Evolutionary conservation across 306 rosid genomes (phyloP).

Genomic region (Benincasa hispida): DNA sequence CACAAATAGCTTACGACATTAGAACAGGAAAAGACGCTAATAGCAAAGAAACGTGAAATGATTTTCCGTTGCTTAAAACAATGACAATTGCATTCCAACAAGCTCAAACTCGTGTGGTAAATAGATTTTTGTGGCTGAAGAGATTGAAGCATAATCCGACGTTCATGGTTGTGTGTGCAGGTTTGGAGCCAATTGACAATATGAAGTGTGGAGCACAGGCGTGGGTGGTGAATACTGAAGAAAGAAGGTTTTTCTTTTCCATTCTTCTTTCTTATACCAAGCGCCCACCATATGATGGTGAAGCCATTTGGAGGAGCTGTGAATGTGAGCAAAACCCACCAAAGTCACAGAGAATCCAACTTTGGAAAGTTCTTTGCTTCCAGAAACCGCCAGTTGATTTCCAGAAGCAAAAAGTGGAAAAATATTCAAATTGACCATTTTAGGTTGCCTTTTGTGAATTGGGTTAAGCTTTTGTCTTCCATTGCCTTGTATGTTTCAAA

Average conservation of each 20-base stretch:
- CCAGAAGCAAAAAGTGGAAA: constrained; percentile 47
- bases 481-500: background rate
- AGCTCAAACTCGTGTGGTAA: too few species aligned
- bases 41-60: too few species aligned
- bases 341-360: constrained; percentile 44
- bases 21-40: too few species aligned
- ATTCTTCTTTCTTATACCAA: constrained; percentile 56
- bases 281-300: constrained; percentile 37
- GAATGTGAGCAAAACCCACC: constrained; percentile 36
- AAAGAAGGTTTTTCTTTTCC: constrained; percentile 66
- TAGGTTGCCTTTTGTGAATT: constrained; percentile 9
- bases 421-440: constrained; percentile 62
- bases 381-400: constrained; percentile 59
- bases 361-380: constrained; percentile 42
- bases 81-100: too few species aligned
- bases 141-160: too few species aligned
- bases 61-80: too few species aligned
- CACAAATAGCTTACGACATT: too few species aligned
- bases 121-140: too few species aligned
- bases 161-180: constrained; percentile 17
- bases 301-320: constrained; percentile 48
- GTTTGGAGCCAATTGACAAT: constrained; percentile 83
- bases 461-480: background rate
- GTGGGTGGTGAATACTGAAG: constrained; percentile 54
- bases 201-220: constrained; percentile 74